Percentiles rank a stretch among this genome's conserved stretches.
These are phyloP conservation scores for Acidomyces sp. DNA, from an alignment of 495 filamentous ascomycete genomes.

Conservation along the genomic window DNA sequence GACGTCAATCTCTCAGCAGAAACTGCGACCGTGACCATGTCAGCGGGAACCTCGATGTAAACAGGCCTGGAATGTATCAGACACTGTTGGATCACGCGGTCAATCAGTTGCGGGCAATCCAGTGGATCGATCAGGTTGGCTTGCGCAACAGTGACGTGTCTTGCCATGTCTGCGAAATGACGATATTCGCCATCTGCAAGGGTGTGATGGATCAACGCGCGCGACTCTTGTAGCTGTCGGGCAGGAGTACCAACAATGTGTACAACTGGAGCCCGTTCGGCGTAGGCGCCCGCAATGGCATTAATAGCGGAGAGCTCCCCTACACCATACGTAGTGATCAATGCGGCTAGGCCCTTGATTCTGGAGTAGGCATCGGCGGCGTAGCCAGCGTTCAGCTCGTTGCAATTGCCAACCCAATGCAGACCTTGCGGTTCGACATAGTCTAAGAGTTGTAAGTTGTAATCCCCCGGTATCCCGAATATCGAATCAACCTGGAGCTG, in stretches of 20 bases:
- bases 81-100: neutral
- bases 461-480: constrained; percentile 45
- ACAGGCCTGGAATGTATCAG: neutral
- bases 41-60: neutral
- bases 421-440: constrained; percentile 49
- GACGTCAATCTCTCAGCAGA: neutral
- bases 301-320: constrained; percentile 68
- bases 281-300: constrained; percentile 26
- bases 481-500: constrained; percentile 54
- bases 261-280: constrained; percentile 23
- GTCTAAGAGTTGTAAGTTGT: constrained; percentile 57
- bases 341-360: constrained; percentile 56
- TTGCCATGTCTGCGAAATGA: constrained; percentile 30
- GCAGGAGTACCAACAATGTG: constrained; percentile 28
- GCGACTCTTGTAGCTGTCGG: constrained; percentile 24
- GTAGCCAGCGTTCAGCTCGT: constrained; percentile 74
- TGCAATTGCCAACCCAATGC: constrained; percentile 66
- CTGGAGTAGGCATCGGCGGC: constrained; percentile 72
- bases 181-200: constrained; percentile 34
- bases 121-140: constrained; percentile 30
- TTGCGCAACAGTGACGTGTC: constrained; percentile 32
- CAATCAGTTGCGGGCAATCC: neutral
- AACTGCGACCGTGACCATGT: neutral
- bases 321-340: constrained; percentile 70
- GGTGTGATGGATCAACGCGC: constrained; percentile 34